Evolutionary conservation across 148 eudicot species (phyloP).

Genomic region (Rhododendron williamsianum): DNA sequence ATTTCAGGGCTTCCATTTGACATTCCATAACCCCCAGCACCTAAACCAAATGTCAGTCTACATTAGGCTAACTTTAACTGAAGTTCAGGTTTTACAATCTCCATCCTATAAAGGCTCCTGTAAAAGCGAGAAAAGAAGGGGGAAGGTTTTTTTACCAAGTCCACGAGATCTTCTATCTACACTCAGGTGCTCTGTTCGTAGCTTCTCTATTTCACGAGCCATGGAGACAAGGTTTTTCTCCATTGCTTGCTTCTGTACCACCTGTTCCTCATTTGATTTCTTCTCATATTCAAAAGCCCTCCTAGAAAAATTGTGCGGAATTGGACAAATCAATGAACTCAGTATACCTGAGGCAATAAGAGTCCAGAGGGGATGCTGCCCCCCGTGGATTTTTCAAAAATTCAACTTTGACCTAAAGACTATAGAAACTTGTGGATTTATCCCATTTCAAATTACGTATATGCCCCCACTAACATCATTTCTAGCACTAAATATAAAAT

Average conservation of each 20-base stretch:
- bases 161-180: conserved; percentile 50
- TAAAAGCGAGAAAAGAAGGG: conserved; percentile 1
- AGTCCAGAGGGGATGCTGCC: not conserved
- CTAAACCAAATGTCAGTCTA: conserved; percentile 21
- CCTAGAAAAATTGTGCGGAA: conserved; percentile 32
- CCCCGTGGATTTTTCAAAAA: not conserved
- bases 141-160: conserved; percentile 32
- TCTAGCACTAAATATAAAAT: not conserved
- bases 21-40: conserved; percentile 51
- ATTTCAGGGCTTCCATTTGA: conserved; percentile 47
- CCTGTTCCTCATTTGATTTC: conserved; percentile 68
- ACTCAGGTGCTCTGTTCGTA: conserved; percentile 57
- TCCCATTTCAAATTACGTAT: not conserved
- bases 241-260: conserved; percentile 62
- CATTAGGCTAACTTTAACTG: not conserved
- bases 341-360: not conserved
- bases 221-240: conserved; percentile 72
- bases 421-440: not conserved
- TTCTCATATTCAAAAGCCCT: conserved; percentile 70
- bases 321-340: not conserved
- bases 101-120: not conserved
- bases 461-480: not conserved
- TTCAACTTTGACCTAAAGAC: not conserved
- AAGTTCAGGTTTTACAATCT: not conserved
- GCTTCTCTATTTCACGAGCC: conserved; percentile 83